Conservation (phyloP, 805 yeast genomes). For the Groenewaldozyma salmanticensis region DNA sequence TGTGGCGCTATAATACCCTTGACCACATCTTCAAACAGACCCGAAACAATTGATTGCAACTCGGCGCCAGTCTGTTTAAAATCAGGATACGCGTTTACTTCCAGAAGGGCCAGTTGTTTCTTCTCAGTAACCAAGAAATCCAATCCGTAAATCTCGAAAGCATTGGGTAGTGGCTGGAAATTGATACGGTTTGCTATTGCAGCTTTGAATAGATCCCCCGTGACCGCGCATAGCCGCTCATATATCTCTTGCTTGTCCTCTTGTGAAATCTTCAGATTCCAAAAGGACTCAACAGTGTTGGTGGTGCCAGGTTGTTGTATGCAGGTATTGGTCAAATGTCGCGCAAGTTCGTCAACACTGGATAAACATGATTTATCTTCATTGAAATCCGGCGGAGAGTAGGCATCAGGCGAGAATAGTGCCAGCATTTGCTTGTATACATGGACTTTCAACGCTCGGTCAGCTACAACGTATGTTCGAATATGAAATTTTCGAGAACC, state of each 20-base stretch:
- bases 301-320: conserved; percentile 56
- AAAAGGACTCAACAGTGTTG: background rate
- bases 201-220: conserved; percentile 67
- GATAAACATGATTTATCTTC: conserved; percentile 17
- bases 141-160: conserved; percentile 80
- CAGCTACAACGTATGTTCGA: conserved; percentile 70
- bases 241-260: conserved; percentile 35
- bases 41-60: conserved; percentile 60
- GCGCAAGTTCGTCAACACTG: conserved; percentile 38
- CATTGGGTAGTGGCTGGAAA: conserved; percentile 72
- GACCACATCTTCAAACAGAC: conserved; percentile 52
- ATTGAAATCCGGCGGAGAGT: conserved; percentile 27
- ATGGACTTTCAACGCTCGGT: conserved; percentile 64
- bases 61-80: conserved; percentile 89
- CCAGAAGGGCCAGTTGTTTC: conserved; percentile 52
- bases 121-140: conserved; percentile 63
- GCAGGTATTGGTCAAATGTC: conserved; percentile 93
- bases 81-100: conserved; percentile 92
- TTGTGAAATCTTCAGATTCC: conserved; percentile 27
- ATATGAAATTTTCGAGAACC: conserved; percentile 76
- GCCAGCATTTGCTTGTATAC: conserved; percentile 77
- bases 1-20: conserved; percentile 14
- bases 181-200: conserved; percentile 75
- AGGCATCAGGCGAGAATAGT: conserved; percentile 59
- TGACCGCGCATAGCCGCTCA: conserved; percentile 47